Evolutionary conservation across 805 yeast genomes (phyloP).

Genomic region (Sugiyamaella valdiviana): DNA sequence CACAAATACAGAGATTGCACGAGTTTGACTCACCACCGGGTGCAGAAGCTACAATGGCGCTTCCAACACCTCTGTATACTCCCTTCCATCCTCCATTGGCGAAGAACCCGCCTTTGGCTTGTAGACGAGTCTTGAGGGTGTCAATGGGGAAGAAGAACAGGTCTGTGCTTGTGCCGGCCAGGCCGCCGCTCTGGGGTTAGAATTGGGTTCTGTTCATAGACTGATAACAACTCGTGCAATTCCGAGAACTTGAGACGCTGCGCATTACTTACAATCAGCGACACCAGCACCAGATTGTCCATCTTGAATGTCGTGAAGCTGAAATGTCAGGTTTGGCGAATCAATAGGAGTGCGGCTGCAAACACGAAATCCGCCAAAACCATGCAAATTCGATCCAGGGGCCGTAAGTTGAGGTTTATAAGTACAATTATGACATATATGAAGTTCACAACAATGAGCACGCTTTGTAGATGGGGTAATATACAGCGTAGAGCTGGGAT

Average conservation of each 20-base stretch:
- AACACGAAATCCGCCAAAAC: not conserved
- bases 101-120: conserved; percentile 93
- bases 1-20: not conserved
- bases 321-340: not conserved
- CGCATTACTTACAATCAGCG: conserved; percentile 11
- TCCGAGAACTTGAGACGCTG: too few relatives aligned
- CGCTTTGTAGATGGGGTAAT: too few relatives aligned
- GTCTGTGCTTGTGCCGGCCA: conserved; percentile 96
- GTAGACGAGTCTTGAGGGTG: conserved; percentile 87
- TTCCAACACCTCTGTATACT: conserved; percentile 85
- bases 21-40: conserved; percentile 43
- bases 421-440: too few relatives aligned
- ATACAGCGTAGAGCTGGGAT: too few relatives aligned
- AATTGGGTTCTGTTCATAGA: not conserved
- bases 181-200: conserved; percentile 53
- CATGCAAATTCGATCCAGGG: not conserved
- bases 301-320: not conserved
- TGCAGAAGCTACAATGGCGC: conserved; percentile 91
- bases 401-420: too few relatives aligned
- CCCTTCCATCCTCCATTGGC: conserved; percentile 90
- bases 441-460: too few relatives aligned
- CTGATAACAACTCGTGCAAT: too few relatives aligned
- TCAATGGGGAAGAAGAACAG: conserved; percentile 93
- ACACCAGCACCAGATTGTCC: conserved; percentile 10
- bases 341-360: not conserved